These are phyloP conservation scores for Citeromyces matritensis DNA, from an alignment of 805 yeast genomes.

Conservation along the genomic window DNA sequence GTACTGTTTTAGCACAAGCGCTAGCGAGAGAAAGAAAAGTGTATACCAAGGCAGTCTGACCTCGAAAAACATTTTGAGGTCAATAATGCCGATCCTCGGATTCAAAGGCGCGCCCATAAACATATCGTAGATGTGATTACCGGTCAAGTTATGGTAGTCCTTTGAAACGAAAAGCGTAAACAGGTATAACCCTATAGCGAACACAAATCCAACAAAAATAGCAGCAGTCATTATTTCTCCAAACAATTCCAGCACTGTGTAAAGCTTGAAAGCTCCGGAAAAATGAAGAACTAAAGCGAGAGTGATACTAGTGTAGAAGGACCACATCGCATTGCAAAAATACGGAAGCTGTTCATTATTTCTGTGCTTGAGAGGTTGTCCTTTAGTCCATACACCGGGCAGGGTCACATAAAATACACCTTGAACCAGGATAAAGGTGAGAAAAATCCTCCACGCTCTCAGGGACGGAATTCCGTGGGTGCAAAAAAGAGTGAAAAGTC, in stretches of 20 bases:
- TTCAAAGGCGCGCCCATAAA: slow-evolving; percentile 97
- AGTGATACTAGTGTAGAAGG: slow-evolving; percentile 58
- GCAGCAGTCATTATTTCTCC: slow-evolving; percentile 92
- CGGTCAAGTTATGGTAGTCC: slow-evolving; percentile 85
- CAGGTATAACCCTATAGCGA: slow-evolving; percentile 57
- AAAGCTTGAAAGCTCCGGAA: slow-evolving; percentile 59
- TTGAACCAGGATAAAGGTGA: slow-evolving; percentile 56
- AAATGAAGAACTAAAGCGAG: slow-evolving; percentile 51
- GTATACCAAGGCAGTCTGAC: slow-evolving; percentile 97
- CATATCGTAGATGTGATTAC: slow-evolving; percentile 77
- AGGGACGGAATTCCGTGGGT: slow-evolving; percentile 44
- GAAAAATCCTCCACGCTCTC: slow-evolving; percentile 56
- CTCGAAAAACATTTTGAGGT: slow-evolving; percentile 93
- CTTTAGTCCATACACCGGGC: slow-evolving; percentile 93
- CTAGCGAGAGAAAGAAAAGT: slow-evolving; percentile 60
- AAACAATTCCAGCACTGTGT: slow-evolving; percentile 64
- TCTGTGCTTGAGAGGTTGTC: slow-evolving; percentile 80
- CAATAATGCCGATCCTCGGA: slow-evolving; percentile 87
- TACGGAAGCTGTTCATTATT: slow-evolving; percentile 75
- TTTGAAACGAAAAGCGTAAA: slow-evolving; percentile 49
- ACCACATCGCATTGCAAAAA: slow-evolving; percentile 82
- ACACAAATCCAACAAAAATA: slow-evolving; percentile 59
- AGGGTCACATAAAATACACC: slow-evolving; percentile 61
- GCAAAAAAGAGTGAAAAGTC: slow-evolving; percentile 26
- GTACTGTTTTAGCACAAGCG: slow-evolving; percentile 63